Conservation (phyloP, 2,329 filamentous ascomycete species). For the Metarhizium guizhouense region DNA sequence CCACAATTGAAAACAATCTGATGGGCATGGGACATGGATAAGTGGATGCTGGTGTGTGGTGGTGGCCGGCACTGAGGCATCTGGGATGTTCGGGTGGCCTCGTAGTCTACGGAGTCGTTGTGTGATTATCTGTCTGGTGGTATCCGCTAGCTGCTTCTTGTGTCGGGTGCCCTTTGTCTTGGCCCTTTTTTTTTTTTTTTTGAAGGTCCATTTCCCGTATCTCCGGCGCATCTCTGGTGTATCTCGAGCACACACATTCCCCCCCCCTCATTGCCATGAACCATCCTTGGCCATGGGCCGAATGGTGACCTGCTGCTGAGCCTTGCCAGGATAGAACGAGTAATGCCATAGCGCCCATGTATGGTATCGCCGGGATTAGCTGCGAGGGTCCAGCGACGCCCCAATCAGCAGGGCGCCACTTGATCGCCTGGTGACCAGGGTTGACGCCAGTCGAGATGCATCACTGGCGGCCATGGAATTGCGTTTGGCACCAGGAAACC, state of each 20-base stretch:
- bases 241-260: neutral
- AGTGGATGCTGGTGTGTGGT: neutral
- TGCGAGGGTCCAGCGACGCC: neutral
- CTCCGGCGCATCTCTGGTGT: neutral
- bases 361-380: neutral
- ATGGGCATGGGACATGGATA: constrained; percentile 1
- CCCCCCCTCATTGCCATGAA: neutral
- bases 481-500: constrained; percentile 5
- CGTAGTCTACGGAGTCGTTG: too few relatives aligned
- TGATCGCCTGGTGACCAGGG: constrained; percentile 6
- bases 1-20: neutral
- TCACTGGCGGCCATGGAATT: constrained; percentile 1
- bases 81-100: neutral
- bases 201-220: neutral
- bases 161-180: too few relatives aligned
- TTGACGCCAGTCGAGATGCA: constrained; percentile 1
- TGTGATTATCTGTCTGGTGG: neutral
- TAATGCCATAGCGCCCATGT: neutral
- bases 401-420: constrained; percentile 7
- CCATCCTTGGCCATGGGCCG: neutral
- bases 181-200: neutral
- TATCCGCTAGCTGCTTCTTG: too few relatives aligned
- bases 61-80: neutral
- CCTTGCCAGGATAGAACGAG: neutral
- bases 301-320: neutral